phyloP scores from a whole-genome alignment of 208 protist genomes.

The Leishmania turanica region DNA sequence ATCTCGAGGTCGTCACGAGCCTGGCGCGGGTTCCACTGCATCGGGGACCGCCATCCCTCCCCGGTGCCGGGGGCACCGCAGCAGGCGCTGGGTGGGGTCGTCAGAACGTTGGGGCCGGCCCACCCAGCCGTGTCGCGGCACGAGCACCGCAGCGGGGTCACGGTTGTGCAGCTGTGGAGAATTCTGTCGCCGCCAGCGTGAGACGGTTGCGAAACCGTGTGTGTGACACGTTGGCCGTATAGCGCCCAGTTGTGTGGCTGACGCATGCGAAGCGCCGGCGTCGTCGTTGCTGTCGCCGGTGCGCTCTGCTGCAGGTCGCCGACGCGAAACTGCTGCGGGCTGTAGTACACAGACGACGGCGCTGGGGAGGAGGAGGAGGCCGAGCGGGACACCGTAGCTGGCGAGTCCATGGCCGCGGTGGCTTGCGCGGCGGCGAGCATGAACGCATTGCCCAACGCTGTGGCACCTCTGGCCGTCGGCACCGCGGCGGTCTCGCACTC shows the following conservation, averaged over 20 bases:
- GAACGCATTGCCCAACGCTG: neutral
- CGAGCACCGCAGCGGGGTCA: neutral
- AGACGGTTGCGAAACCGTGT: neutral
- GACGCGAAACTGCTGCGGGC: constrained; percentile 16
- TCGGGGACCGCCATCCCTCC: constrained; percentile 27
- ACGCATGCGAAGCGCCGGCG: neutral
- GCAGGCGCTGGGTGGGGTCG: neutral
- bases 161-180: neutral
- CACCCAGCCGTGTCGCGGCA: neutral
- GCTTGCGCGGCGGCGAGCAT: neutral
- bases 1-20: constrained; percentile 28
- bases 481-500: neutral
- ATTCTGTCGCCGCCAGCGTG: neutral
- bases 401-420: neutral
- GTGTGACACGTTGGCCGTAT: neutral
- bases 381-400: neutral
- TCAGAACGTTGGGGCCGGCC: neutral
- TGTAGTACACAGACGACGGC: constrained; percentile 25
- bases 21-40: constrained; percentile 31
- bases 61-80: neutral
- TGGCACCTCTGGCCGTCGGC: neutral
- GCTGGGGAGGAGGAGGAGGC: neutral
- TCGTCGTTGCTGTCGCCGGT: neutral
- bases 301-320: neutral
- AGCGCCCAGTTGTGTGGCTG: neutral